phyloP scores from a whole-genome alignment of 106 monocot species.

The Chionographis japonica region DNA sequence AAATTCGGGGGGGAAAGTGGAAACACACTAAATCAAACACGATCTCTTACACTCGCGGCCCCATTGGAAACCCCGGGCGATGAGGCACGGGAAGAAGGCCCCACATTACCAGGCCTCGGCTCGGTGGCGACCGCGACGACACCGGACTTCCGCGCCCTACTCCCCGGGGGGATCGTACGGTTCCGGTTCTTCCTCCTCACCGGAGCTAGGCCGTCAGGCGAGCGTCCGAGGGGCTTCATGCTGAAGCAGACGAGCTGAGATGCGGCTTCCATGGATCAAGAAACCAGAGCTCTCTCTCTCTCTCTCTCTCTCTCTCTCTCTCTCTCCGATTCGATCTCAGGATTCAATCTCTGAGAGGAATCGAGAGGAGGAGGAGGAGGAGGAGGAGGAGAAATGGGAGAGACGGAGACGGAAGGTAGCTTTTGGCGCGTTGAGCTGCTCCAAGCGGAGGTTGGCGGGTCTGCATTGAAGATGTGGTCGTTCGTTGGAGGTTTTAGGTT shows the following conservation, averaged over 20 bases:
- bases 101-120: conserved; percentile 21
- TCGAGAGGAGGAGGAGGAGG: not conserved
- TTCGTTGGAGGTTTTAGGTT: too few relatives aligned
- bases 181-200: conserved; percentile 2
- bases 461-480: too few relatives aligned
- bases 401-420: too few relatives aligned
- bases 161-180: conserved; percentile 2
- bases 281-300: not conserved
- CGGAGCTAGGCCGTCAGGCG: not conserved
- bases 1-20: not conserved
- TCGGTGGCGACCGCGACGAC: conserved; percentile 59
- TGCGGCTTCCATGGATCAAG: conserved; percentile 42
- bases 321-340: too few relatives aligned
- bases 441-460: too few relatives aligned
- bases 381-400: not conserved
- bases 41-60: conserved; percentile 6
- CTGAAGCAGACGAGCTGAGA: conserved; percentile 52
- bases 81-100: conserved; percentile 1
- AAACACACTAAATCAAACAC: conserved; percentile 10
- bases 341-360: not conserved
- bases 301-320: not conserved
- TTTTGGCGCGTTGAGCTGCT: too few relatives aligned
- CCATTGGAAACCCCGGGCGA: conserved; percentile 21
- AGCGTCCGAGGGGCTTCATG: conserved; percentile 23
- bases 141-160: conserved; percentile 8